These are phyloP conservation scores for Pilasporangium apinafurcum DNA, from an alignment of 352 stramenopile genomes.

Conservation along the genomic window DNA sequence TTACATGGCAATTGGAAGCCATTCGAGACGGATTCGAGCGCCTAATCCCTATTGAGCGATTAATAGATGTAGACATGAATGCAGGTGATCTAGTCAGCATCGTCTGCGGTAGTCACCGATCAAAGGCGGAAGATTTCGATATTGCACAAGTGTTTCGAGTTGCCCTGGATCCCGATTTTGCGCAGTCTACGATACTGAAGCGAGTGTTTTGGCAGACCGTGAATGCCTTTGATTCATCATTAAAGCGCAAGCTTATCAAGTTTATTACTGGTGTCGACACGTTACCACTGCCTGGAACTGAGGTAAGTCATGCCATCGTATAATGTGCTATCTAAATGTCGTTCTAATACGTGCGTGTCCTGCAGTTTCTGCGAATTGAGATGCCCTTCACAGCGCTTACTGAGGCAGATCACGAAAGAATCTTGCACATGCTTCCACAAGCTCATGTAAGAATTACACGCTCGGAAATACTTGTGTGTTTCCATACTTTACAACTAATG, in stretches of 20 bases:
- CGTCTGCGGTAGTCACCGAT: slow-evolving; percentile 16
- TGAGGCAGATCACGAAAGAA: slow-evolving; percentile 27
- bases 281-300: slow-evolving; percentile 46
- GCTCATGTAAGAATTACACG: slow-evolving; percentile 68
- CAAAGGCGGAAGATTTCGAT: slow-evolving; percentile 20
- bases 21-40: slow-evolving; percentile 37
- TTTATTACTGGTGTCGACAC: slow-evolving; percentile 73
- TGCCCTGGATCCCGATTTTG: slow-evolving; percentile 52
- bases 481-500: not conserved
- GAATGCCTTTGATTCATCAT: slow-evolving; percentile 31
- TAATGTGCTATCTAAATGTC: not conserved
- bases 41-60: slow-evolving; percentile 22
- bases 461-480: not conserved
- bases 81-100: slow-evolving; percentile 24
- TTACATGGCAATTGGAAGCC: slow-evolving; percentile 42
- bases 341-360: not conserved
- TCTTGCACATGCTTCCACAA: slow-evolving; percentile 60
- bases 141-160: slow-evolving; percentile 47
- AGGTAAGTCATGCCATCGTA: slow-evolving; percentile 23
- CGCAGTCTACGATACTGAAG: slow-evolving; percentile 24
- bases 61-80: slow-evolving; percentile 11
- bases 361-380: slow-evolving; percentile 69
- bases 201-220: slow-evolving; percentile 47
- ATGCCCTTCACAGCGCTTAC: slow-evolving; percentile 59
- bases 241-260: slow-evolving; percentile 66